Conservation (phyloP, 306 rosid genomes). For the Trifolium subterraneum region DNA sequence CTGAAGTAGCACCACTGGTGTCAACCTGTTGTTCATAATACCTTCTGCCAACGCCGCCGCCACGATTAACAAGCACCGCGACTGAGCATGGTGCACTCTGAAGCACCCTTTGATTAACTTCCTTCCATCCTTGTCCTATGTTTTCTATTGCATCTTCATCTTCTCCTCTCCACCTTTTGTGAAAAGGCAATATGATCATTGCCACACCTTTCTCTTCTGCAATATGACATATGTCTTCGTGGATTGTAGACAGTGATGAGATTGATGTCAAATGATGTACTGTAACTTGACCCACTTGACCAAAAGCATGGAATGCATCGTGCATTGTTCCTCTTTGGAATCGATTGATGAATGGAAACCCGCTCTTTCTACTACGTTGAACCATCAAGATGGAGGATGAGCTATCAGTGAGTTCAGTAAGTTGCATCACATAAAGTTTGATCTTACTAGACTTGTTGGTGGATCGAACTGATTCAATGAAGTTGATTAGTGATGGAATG, state of each 20-base stretch:
- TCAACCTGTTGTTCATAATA: not conserved
- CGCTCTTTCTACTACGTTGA: constrained; percentile 44
- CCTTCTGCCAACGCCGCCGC: not conserved
- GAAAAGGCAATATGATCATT: not conserved
- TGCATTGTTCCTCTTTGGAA: constrained; percentile 31
- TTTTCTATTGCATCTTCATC: not conserved
- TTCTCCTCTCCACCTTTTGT: not conserved
- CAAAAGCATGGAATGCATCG: constrained; percentile 47
- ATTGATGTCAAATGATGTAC: not conserved
- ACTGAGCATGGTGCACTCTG: not conserved
- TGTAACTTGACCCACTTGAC: constrained; percentile 35
- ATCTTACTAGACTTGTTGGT: constrained; percentile 27
- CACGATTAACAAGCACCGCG: not conserved
- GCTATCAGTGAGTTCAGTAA: constrained; percentile 49
- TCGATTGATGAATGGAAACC: constrained; percentile 45
- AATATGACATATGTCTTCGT: not conserved
- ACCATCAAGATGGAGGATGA: constrained; percentile 59
- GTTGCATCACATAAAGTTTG: constrained; percentile 50
- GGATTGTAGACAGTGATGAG: not conserved
- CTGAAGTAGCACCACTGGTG: not conserved
- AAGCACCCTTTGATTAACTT: not conserved
- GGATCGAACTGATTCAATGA: not conserved
- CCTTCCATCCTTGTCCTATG: not conserved
- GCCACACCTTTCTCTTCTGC: not conserved
- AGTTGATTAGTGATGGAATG: not conserved